A percentile compares a stretch with the other conserved stretches of the same genome.
These are phyloP conservation scores for Oidiodendron maius DNA, from an alignment of 495 filamentous ascomycete species.

Conservation along the genomic window DNA sequence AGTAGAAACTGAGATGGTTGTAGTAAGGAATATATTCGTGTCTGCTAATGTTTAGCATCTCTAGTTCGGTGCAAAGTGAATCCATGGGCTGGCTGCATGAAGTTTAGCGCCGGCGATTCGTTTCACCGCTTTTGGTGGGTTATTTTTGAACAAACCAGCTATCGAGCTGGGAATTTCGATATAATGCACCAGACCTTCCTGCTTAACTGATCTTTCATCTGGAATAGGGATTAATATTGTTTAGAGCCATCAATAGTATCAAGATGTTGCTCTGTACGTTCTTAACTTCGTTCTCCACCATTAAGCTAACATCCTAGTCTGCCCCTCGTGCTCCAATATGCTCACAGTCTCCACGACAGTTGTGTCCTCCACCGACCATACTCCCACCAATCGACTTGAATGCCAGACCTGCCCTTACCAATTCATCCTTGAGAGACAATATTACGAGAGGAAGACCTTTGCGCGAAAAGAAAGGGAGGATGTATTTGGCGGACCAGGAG, in stretches of 20 bases:
- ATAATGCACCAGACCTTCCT: too few relatives aligned
- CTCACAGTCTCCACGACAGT: constrained; percentile 50
- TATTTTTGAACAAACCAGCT: constrained; percentile 9
- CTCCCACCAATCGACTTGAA: constrained; percentile 65
- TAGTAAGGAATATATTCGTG: too few relatives aligned
- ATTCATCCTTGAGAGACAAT: constrained; percentile 63
- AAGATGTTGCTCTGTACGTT: constrained; percentile 65
- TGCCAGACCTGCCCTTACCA: constrained; percentile 93
- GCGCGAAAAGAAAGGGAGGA: constrained; percentile 83
- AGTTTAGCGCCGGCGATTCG: constrained; percentile 5
- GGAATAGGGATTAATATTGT: too few relatives aligned
- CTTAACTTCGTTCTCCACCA: background rate
- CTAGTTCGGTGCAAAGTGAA: too few relatives aligned
- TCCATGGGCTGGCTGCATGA: background rate
- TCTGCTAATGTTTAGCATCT: too few relatives aligned
- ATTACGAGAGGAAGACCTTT: constrained; percentile 70
- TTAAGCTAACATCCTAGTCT: constrained; percentile 52
- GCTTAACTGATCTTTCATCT: too few relatives aligned
- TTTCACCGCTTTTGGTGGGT: constrained; percentile 10
- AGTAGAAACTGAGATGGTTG: too few relatives aligned
- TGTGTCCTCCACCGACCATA: constrained; percentile 31
- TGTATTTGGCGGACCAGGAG: constrained; percentile 79
- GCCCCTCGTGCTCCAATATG: constrained; percentile 86
- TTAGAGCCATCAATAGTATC: background rate
- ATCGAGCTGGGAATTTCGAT: too few relatives aligned